Evolutionary conservation across 345 rosid species (phyloP), one percentile per base, ranked within the genome.

Genomic region (Zanthoxylum bungeanum): DNA sequence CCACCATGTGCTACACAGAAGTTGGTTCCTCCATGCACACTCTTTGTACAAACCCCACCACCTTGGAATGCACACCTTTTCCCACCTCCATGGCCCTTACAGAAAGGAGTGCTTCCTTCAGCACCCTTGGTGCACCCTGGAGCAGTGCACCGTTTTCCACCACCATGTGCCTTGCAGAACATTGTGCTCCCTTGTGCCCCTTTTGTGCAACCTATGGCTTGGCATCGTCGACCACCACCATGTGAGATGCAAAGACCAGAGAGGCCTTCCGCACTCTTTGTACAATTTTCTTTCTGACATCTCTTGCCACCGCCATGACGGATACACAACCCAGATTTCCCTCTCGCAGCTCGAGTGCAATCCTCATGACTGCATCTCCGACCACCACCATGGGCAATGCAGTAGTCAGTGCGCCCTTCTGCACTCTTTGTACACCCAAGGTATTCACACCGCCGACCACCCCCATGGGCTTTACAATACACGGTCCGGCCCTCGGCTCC

Each of bases 401-500:
- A 95, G 34, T 73, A 92, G 60, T 95, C 98, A 30, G 98, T 95
- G 49, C 97, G 91, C 55, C 99, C 99, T 81, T 95, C 99, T 19
- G 99, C 99, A 70, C 98, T 92, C 80, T 95, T 95, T 37, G 99
- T 95, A 82, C 99, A 95, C 47, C 99, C 99, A 30, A 95, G 96
- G 72, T 74, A 85, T 49, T 95, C 99, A 72, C 99, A 95, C 34
- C 99, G 85, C 24, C 97, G 91, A 47, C 98, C 99, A 56, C 99
- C 99, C 52, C 99, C 99, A 69, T 95, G 99, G 72, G 98, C 93
- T 84, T 95, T 95, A 76, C 99, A 95, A 77, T 89, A 95, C 46
- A 90, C 97, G 25, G 99, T 95, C 22, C 98, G 83, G 37, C 99
- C 99, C 84, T 95, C 99, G 21, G 99, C 99, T 55, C 99, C 99